Conservation (phyloP, 1,284 basidiomycete species). For the Austropuccinia psidii region DNA sequence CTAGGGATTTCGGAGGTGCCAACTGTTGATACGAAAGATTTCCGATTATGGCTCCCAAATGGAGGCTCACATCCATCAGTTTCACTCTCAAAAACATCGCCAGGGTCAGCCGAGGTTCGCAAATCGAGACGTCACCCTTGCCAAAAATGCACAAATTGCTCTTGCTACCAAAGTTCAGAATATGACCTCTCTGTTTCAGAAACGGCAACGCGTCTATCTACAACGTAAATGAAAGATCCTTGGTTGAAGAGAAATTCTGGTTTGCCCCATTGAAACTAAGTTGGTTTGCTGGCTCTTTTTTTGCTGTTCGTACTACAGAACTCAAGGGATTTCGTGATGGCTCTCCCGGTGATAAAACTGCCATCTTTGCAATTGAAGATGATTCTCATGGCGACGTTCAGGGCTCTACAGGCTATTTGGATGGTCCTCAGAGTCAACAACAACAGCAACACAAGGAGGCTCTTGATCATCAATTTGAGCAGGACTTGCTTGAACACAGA, state of each 20-base stretch:
- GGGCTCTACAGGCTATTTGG: slow-evolving; percentile 33
- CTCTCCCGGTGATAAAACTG: neutral
- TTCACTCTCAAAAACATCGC: neutral
- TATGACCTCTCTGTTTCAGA: slow-evolving; percentile 82
- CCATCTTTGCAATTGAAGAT: slow-evolving; percentile 45
- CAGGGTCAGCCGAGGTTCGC: neutral
- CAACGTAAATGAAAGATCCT: slow-evolving; percentile 86
- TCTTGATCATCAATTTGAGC: slow-evolving; percentile 20
- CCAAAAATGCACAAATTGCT: slow-evolving; percentile 93
- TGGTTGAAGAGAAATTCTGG: too few species aligned
- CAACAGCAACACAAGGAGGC: slow-evolving; percentile 38
- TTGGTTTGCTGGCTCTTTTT: slow-evolving; percentile 9
- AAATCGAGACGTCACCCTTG: slow-evolving; percentile 55
- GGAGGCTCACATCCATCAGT: slow-evolving; percentile 8
- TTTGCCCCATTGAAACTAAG: slow-evolving; percentile 39
- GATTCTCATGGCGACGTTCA: slow-evolving; percentile 38
- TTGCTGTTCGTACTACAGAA: slow-evolving; percentile 38
- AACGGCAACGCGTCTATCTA: slow-evolving; percentile 96
- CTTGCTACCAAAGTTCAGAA: slow-evolving; percentile 92
- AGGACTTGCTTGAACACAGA: slow-evolving; percentile 42
- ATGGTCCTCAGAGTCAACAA: neutral
- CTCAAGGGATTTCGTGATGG: slow-evolving; percentile 39
- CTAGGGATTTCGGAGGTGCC: slow-evolving; percentile 27
- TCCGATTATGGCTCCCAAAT: slow-evolving; percentile 24
- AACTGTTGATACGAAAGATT: slow-evolving; percentile 27